Evolutionary conservation across 1,284 basidiomycete species (phyloP).

Genomic region (Pseudozyma tsukubaensis): DNA sequence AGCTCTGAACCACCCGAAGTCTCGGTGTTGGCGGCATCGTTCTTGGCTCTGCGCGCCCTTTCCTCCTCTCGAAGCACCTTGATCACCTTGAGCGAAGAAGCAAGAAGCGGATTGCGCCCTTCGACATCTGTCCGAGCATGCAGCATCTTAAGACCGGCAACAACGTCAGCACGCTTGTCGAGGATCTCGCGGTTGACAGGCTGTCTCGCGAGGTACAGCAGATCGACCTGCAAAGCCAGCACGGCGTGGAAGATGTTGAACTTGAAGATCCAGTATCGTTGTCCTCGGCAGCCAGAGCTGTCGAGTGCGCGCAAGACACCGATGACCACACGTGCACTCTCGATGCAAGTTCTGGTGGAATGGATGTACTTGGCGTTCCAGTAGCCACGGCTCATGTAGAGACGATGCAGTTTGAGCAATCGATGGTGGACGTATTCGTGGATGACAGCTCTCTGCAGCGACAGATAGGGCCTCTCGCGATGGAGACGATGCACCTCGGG

Average conservation of each 20-base stretch:
- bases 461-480: slow-evolving; percentile 55
- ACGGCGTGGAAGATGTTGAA: slow-evolving; percentile 52
- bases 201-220: slow-evolving; percentile 37
- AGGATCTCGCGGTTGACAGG: slow-evolving; percentile 42
- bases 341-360: slow-evolving; percentile 55
- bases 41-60: slow-evolving; percentile 24
- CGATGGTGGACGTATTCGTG: slow-evolving; percentile 59
- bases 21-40: background rate
- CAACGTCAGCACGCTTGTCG: slow-evolving; percentile 40
- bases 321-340: slow-evolving; percentile 47
- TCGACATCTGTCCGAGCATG: slow-evolving; percentile 45
- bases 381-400: slow-evolving; percentile 57
- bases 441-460: slow-evolving; percentile 53
- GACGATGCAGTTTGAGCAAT: slow-evolving; percentile 58
- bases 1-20: slow-evolving; percentile 13
- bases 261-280: slow-evolving; percentile 47
- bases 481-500: slow-evolving; percentile 53
- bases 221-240: slow-evolving; percentile 44
- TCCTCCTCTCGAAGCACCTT: slow-evolving; percentile 47
- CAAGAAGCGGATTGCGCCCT: slow-evolving; percentile 39
- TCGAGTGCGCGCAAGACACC: slow-evolving; percentile 35
- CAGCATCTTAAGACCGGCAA: slow-evolving; percentile 47
- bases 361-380: slow-evolving; percentile 56
- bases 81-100: slow-evolving; percentile 51
- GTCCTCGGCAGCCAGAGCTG: slow-evolving; percentile 29